Conservation (phyloP, 331 rosid species). For the Malus hybrid region DNA sequence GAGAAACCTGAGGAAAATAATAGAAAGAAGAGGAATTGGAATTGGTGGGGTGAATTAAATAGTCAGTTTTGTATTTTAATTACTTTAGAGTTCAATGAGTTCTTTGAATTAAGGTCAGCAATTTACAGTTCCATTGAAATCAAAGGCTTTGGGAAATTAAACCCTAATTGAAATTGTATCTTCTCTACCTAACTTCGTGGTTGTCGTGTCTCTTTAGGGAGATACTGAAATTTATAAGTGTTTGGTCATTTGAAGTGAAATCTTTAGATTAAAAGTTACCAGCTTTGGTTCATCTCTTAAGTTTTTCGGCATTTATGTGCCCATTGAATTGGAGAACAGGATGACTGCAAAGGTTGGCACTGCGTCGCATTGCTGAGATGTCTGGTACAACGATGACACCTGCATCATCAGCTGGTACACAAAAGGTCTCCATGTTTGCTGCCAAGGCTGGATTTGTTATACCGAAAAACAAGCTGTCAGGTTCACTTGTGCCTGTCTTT, state of each 20-base stretch:
- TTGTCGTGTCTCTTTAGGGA: background rate
- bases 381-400: conserved; percentile 50
- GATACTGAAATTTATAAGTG: background rate
- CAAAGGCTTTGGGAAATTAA: background rate
- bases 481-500: conserved; percentile 71
- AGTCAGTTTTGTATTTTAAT: background rate
- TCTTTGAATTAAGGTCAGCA: background rate
- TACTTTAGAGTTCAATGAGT: background rate
- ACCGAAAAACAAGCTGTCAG: conserved; percentile 87
- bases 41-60: background rate
- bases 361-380: conserved; percentile 26
- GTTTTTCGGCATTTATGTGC: background rate
- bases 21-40: background rate
- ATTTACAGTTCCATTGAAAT: background rate
- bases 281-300: background rate
- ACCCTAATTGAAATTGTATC: too few relatives aligned
- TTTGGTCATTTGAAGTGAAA: background rate
- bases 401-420: conserved; percentile 33
- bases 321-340: conserved; percentile 22
- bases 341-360: conserved; percentile 46
- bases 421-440: conserved; percentile 71
- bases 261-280: background rate
- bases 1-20: background rate
- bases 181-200: background rate
- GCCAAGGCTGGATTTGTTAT: conserved; percentile 87